A percentile compares a stretch with the other conserved stretches of the same genome.
Evolutionary conservation across 768 basidiomycete genomes (phyloP).

Genomic region (Rhodosporidiobolus odoratus): DNA sequence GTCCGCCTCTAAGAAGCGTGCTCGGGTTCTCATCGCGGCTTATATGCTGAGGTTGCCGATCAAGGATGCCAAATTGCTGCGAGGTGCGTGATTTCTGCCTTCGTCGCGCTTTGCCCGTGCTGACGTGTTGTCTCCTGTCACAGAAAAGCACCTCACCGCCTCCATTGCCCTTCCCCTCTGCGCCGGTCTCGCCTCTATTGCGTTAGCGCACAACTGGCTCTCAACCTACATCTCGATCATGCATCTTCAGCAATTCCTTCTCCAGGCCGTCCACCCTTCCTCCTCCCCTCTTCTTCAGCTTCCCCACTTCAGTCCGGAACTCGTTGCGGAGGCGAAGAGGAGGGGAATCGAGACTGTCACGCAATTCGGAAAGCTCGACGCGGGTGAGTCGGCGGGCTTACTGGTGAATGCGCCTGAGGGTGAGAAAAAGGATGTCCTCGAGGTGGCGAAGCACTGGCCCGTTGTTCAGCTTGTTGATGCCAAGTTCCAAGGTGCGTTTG

Average conservation of each 20-base stretch:
- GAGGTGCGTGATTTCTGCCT: constrained; percentile 51
- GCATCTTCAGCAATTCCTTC: constrained; percentile 73
- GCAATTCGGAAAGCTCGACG: constrained; percentile 34
- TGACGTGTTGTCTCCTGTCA: background rate
- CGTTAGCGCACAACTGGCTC: constrained; percentile 84
- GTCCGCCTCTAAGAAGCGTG: constrained; percentile 48
- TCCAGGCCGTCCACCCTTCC: constrained; percentile 63
- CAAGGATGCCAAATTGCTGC: constrained; percentile 54
- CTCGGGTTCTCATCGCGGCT: constrained; percentile 72
- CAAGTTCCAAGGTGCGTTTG: constrained; percentile 68
- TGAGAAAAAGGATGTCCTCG: constrained; percentile 54
- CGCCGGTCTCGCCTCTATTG: constrained; percentile 68
- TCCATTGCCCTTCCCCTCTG: constrained; percentile 37
- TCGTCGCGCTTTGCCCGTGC: background rate
- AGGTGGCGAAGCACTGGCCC: constrained; percentile 65
- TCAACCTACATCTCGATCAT: constrained; percentile 68
- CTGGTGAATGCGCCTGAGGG: constrained; percentile 6
- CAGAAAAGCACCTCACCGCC: constrained; percentile 37
- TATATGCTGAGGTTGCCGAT: constrained; percentile 69
- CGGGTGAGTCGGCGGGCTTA: constrained; percentile 33
- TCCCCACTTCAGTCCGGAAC: constrained; percentile 58
- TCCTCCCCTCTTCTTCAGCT: constrained; percentile 62
- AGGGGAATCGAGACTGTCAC: constrained; percentile 32
- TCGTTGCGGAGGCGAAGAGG: constrained; percentile 43
- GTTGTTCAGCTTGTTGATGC: constrained; percentile 72